Conservation (phyloP, 2,329 filamentous ascomycete species). For the Canariomyces notabilis region DNA sequence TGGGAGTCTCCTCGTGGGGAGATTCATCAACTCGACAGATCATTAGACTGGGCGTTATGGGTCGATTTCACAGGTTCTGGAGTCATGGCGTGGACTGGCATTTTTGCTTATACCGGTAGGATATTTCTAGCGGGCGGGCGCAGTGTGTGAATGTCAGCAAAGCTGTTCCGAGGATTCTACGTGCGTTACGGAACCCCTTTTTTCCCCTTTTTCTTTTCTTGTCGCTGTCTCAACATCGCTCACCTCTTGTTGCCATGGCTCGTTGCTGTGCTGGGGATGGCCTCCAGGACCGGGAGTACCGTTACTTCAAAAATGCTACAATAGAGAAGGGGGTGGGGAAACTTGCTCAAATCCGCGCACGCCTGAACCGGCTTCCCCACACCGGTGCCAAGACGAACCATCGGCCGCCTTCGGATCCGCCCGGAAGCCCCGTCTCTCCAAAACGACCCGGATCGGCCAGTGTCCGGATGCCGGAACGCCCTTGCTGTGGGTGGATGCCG, state of each 20-base stretch:
- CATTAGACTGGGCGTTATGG: conserved; percentile 34
- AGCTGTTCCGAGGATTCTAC: neutral
- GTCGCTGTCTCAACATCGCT: neutral
- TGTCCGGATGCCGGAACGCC: too few relatives aligned
- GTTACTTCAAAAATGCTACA: conserved; percentile 28
- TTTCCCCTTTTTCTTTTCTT: neutral
- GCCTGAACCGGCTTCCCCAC: conserved; percentile 1
- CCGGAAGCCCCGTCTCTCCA: neutral
- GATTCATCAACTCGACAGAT: conserved; percentile 52
- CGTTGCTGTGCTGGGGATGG: too few relatives aligned
- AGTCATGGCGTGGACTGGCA: neutral
- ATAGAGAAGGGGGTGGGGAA: conserved; percentile 34
- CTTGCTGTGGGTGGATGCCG: too few relatives aligned
- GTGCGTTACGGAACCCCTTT: neutral
- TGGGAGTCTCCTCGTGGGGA: conserved; percentile 76
- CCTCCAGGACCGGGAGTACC: too few relatives aligned
- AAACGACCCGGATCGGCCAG: neutral
- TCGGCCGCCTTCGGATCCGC: conserved; percentile 5
- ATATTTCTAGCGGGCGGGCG: neutral
- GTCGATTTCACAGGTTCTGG: neutral
- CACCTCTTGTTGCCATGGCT: neutral
- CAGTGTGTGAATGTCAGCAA: neutral
- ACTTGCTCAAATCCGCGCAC: conserved; percentile 51
- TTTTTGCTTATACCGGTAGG: neutral
- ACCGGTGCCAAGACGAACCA: conserved; percentile 5